These are phyloP conservation scores for Aspergillus pseudonomiae DNA, from an alignment of 2,329 filamentous ascomycete species.

Conservation along the genomic window DNA sequence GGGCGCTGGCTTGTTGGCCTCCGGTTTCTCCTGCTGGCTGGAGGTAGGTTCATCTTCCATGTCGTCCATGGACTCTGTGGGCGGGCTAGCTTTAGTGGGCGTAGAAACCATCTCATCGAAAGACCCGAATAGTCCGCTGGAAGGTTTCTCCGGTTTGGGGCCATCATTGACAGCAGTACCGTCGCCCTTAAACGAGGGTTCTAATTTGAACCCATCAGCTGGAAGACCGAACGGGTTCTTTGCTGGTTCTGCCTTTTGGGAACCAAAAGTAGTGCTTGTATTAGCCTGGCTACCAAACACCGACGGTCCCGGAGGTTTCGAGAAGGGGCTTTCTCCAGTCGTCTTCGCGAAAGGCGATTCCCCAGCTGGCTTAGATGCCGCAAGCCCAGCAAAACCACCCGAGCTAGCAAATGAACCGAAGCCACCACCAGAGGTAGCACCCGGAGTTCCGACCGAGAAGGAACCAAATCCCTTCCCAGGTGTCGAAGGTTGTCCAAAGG, in stretches of 20 bases:
- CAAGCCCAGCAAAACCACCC: conserved; percentile 29
- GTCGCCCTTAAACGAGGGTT: conserved; percentile 50
- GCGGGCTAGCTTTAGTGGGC: conserved; percentile 34
- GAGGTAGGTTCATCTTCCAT: conserved; percentile 32
- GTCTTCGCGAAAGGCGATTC: conserved; percentile 33
- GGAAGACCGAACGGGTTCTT: conserved; percentile 35
- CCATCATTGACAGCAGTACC: conserved; percentile 43
- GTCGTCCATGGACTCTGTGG: conserved; percentile 43
- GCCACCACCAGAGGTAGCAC: conserved; percentile 30
- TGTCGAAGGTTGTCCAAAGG: conserved; percentile 38
- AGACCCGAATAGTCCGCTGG: conserved; percentile 36
- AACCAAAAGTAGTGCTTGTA: conserved; percentile 29
- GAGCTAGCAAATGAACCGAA: conserved; percentile 39
- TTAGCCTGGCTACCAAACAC: conserved; percentile 33
- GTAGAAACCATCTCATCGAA: conserved; percentile 46
- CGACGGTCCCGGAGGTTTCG: conserved; percentile 31
- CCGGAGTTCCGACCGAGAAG: conserved; percentile 26
- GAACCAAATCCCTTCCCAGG: conserved; percentile 27
- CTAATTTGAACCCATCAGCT: conserved; percentile 43
- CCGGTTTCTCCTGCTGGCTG: conserved; percentile 24
- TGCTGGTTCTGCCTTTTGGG: conserved; percentile 30
- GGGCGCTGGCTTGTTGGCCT: conserved; percentile 22
- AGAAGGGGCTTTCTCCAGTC: conserved; percentile 31
- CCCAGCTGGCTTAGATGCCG: conserved; percentile 26
- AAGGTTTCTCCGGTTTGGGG: conserved; percentile 41